phyloP scores from a whole-genome alignment of 2,329 filamentous ascomycete species.

The Monosporascus sp. region DNA sequence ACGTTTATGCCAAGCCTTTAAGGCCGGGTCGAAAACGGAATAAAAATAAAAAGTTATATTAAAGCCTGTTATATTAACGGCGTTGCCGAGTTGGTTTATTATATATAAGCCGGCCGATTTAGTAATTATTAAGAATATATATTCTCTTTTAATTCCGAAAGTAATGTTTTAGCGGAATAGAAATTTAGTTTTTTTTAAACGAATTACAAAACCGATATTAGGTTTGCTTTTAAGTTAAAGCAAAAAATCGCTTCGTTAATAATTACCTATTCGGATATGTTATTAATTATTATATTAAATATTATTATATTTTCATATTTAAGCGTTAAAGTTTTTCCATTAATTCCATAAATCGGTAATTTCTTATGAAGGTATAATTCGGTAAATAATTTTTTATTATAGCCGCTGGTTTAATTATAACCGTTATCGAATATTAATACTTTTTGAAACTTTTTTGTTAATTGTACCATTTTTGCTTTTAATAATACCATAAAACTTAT shows the following conservation, averaged over 20 bases:
- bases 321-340: background rate
- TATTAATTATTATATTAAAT: background rate
- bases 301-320: background rate
- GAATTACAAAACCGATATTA: background rate
- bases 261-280: background rate
- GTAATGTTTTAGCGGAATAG: background rate
- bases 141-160: background rate
- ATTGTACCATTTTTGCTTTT: too few species aligned
- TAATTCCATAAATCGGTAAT: background rate
- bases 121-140: background rate
- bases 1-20: background rate
- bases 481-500: too few species aligned
- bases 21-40: background rate
- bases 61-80: background rate
- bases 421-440: background rate
- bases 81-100: background rate
- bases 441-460: background rate
- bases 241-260: background rate
- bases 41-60: background rate
- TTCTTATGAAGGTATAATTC: background rate
- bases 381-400: background rate
- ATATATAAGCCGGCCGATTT: background rate
- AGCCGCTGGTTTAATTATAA: background rate
- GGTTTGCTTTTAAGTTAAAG: background rate
- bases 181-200: background rate